phyloP scores from a whole-genome alignment of 2,329 filamentous ascomycete genomes.

The Nemania serpens region DNA sequence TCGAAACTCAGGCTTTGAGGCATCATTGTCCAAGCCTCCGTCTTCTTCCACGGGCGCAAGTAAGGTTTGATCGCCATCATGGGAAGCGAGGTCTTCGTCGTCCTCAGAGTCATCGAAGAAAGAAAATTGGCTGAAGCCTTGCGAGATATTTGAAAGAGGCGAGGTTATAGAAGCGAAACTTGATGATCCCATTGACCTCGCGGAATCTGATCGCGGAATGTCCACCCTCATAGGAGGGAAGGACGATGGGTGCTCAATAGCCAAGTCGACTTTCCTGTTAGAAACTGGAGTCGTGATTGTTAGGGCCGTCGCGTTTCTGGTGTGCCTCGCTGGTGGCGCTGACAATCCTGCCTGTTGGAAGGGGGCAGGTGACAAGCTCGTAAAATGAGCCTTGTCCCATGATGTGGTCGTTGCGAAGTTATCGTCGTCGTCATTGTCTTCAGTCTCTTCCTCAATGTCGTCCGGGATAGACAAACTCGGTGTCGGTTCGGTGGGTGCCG shows the following conservation, averaged over 20 bases:
- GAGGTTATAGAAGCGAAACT: constrained; percentile 44
- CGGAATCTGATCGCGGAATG: constrained; percentile 37
- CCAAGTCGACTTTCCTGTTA: constrained; percentile 27
- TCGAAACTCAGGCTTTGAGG: constrained; percentile 26
- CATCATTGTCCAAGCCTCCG: constrained; percentile 28
- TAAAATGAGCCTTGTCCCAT: constrained; percentile 50
- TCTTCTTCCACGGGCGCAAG: constrained; percentile 31
- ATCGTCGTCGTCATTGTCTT: constrained; percentile 63
- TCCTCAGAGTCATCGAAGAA: constrained; percentile 55
- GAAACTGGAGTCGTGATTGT: constrained; percentile 16
- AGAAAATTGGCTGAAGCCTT: constrained; percentile 46
- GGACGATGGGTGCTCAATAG: constrained; percentile 4
- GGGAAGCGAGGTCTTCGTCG: constrained; percentile 45
- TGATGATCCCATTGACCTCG: constrained; percentile 38
- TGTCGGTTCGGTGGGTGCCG: constrained; percentile 41
- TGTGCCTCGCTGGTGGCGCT: constrained; percentile 30
- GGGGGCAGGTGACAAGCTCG: constrained; percentile 60
- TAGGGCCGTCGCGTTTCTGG: constrained; percentile 31
- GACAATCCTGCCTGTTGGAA: constrained; percentile 48
- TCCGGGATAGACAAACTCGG: constrained; percentile 49
- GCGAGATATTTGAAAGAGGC: constrained; percentile 43
- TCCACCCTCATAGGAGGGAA: constrained; percentile 26
- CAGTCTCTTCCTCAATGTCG: constrained; percentile 55
- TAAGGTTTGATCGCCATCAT: constrained; percentile 45
- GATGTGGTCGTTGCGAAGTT: constrained; percentile 62